Evolutionary conservation across 176 grass and related monocot genomes (phyloP).

Genomic region (Oryza australiensis): DNA sequence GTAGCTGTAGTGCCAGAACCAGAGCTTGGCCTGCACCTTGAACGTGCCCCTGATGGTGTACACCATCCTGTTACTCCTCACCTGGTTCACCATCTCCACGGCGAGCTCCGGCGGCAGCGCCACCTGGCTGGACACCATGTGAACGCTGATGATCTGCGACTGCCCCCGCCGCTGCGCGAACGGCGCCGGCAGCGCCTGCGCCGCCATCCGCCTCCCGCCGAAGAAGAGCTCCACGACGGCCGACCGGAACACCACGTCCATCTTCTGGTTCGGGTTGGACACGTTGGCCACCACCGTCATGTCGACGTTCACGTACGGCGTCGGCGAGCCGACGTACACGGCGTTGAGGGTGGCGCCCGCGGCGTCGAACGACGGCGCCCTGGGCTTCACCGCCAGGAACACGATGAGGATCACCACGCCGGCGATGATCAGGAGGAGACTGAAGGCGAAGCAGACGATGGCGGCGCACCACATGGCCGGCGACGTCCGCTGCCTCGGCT

Average conservation of each 20-base stretch:
- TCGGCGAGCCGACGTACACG: constrained; percentile 61
- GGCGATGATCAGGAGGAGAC: constrained; percentile 70
- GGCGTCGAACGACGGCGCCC: constrained; percentile 58
- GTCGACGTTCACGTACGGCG: constrained; percentile 72
- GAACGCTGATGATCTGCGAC: constrained; percentile 55
- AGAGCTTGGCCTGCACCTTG: constrained; percentile 71
- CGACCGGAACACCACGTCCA: constrained; percentile 62
- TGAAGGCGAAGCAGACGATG: constrained; percentile 80
- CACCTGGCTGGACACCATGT: constrained; percentile 86
- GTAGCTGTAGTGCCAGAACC: constrained; percentile 64
- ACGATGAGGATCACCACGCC: constrained; percentile 65
- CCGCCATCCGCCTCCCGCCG: constrained; percentile 56
- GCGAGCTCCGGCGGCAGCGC: constrained; percentile 64
- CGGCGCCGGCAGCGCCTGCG: constrained; percentile 55
- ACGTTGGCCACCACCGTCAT: constrained; percentile 75
- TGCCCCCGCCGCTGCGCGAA: constrained; percentile 59
- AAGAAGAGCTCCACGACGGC: constrained; percentile 73
- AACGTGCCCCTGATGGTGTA: constrained; percentile 69
- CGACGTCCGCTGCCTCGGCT: constrained; percentile 44
- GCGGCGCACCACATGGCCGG: constrained; percentile 79
- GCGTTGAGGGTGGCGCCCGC: constrained; percentile 68
- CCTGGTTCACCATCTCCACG: constrained; percentile 64
- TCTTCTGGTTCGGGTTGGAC: constrained; percentile 87
- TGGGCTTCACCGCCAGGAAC: constrained; percentile 71
- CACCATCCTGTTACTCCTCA: constrained; percentile 63